A percentile compares a stretch with the other conserved stretches of the same genome.
phyloP scores from a whole-genome alignment of 306 rosid species.

The Prunus mongolica region DNA sequence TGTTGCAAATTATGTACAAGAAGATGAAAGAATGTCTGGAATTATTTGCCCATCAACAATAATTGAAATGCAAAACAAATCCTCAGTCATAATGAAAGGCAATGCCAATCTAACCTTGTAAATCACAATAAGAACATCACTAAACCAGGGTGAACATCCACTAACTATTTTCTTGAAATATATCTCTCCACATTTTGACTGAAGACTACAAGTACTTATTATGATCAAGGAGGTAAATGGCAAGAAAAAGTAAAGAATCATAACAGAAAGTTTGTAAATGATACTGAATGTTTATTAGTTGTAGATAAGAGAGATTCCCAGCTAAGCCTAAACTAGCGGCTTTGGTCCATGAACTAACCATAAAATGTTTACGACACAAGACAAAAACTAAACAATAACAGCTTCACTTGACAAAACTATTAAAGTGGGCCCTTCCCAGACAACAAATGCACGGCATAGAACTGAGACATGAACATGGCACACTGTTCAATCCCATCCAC shows the following conservation, averaged over 20 bases:
- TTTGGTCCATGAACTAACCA: constrained; percentile 2
- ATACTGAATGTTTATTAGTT: not conserved
- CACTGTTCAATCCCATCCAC: constrained; percentile 5
- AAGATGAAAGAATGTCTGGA: not conserved
- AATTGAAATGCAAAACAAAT: not conserved
- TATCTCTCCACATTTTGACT: not conserved
- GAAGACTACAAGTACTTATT: not conserved
- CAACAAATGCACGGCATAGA: constrained; percentile 6
- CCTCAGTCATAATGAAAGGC: not conserved
- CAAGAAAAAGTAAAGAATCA: not conserved
- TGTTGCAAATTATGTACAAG: not conserved
- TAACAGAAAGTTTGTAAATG: not conserved
- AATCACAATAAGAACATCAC: not conserved
- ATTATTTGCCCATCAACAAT: not conserved
- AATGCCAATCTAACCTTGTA: not conserved
- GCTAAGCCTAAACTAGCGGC: not conserved
- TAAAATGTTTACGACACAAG: not conserved
- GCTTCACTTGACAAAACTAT: constrained; percentile 7
- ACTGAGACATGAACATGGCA: constrained; percentile 13
- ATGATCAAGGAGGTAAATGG: not conserved
- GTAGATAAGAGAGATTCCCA: not conserved
- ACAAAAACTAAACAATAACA: not conserved
- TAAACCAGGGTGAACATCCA: not conserved
- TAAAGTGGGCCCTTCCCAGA: constrained; percentile 15
- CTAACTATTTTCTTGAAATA: not conserved